Evolutionary conservation across 2,329 filamentous ascomycete species (phyloP), one percentile per base, ranked within the genome.

Genomic region (Fusarium mangiferae): DNA sequence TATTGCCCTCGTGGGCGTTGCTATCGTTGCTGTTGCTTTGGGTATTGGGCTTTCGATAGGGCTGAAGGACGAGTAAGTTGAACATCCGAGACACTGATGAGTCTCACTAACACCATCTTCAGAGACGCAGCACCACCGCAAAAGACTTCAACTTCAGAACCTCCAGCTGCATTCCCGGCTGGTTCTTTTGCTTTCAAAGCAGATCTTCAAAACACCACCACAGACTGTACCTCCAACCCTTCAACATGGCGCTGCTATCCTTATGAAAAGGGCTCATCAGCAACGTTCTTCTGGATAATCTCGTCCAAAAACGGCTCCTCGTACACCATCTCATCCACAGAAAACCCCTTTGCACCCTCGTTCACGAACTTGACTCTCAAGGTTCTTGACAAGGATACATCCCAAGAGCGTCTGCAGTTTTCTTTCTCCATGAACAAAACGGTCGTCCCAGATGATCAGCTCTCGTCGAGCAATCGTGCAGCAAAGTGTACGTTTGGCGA

Each of bases 271-370:
- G 82, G 84, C 26, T 82, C 82, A 7, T 78, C 85, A 9, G 84
- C 88, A 0, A 88, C 85, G 12, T 92, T 92, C 80, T 86, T 88
- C 78, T 93, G 90, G 91, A 84, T 88, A 66, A 90, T 93, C 65
- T 80, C 81, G 5, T 77, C 83, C 8, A 69, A 77, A n/a, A 82
- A 83, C 46, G 73, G 78, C 20, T 78, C 79, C 38, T 80, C 82
- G 20, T 90, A 87, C 80, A 82, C 82, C 49, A 88, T 91, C 71
- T 90, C 90, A 10, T 88, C 88, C 6, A 84, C 84, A 28, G 81
- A 85, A 35, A 90, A 90, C 73, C 86, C 87, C 3, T 89, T 91
- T 73, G 84, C 84, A 36, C 86, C 90, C 8, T 81, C 83, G 7
- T 92, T 93, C 81, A 76, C 82, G 49, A 87, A 90, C 75, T 77